Evolutionary conservation across 805 yeast genomes (phyloP), one percentile per base, ranked within the genome.

Genomic region (Yarrowia osloensis): DNA sequence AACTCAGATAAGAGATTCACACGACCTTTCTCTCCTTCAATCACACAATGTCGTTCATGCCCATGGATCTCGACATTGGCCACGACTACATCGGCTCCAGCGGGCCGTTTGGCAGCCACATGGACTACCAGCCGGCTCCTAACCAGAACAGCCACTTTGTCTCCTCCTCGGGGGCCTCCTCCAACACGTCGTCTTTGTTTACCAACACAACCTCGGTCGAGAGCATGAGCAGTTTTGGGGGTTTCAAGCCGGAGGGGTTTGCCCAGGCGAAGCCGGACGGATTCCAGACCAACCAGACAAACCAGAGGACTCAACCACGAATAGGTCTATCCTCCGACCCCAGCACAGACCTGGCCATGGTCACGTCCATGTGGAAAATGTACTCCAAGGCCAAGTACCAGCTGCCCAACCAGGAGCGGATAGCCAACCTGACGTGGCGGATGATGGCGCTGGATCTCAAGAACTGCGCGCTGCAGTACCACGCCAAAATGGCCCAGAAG

Each of bases 361-460:
- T 61, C 17, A 61, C 52, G 9, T 15, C 15, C 22, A 22, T 91
- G 24, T 92, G 97, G 97, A 86, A 86, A 73, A 84, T 92, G 88
- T 92, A 92, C 77, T 81, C 88, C 63, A 84, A 84, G 70, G 96
- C 96, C 17, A 86, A 85, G 70, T 87, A 90, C 12, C 81, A 88
- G 13, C 77, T 92, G 46, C 96, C 97, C 0, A 86, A 90, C 75
- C 83, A 84, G 67, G 83, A 85, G 29, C 80, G 97, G 62, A 88
- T 92, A 87, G 91, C 89, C 73, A 92, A 92, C 74, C 77, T 91
- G 66, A 87, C 96, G 11, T 91, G 97, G 97, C 79, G 97, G 68
- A 83, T 91, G 85, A 88, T 91, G 93, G 59, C 70, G 28, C 28
- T 57, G 44, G 57, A 66, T 22, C 47, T 65, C 19, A 55, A 65